A percentile compares a stretch with the other conserved stretches of the same genome.
phyloP scores from a whole-genome alignment of 495 filamentous ascomycete genomes.

The Penicillium paradoxum region DNA sequence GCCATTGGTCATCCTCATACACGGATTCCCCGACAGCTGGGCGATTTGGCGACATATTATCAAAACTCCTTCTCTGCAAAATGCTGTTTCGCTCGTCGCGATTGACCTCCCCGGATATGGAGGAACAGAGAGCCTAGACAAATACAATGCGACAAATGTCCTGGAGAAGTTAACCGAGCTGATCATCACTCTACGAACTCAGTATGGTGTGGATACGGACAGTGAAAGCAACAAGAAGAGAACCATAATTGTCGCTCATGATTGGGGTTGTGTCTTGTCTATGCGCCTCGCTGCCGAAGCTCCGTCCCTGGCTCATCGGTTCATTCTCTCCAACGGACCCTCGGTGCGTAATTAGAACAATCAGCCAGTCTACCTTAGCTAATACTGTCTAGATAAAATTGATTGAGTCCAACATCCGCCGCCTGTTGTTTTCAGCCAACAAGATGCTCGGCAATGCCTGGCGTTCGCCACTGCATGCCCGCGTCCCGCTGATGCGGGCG shows the following conservation, averaged over 20 bases:
- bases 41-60: slow-evolving; percentile 46
- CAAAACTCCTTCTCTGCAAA: slow-evolving; percentile 25
- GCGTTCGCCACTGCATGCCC: slow-evolving; percentile 35
- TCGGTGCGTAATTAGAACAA: slow-evolving; percentile 35
- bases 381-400: slow-evolving; percentile 23
- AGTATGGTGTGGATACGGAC: slow-evolving; percentile 39
- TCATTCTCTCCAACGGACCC: slow-evolving; percentile 46
- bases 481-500: slow-evolving; percentile 37
- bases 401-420: slow-evolving; percentile 28
- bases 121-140: slow-evolving; percentile 43
- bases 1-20: slow-evolving; percentile 51
- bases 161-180: slow-evolving; percentile 48
- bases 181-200: slow-evolving; percentile 40
- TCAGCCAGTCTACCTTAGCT: not conserved
- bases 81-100: slow-evolving; percentile 39
- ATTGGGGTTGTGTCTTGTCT: slow-evolving; percentile 52
- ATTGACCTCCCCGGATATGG: slow-evolving; percentile 55
- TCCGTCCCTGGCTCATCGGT: slow-evolving; percentile 47
- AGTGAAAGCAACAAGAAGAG: slow-evolving; percentile 24
- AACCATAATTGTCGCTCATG: slow-evolving; percentile 50
- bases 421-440: slow-evolving; percentile 31
- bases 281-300: slow-evolving; percentile 53
- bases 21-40: slow-evolving; percentile 58
- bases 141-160: slow-evolving; percentile 45
- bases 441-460: slow-evolving; percentile 46